Base-by-base conservation (phyloP, 176 grass and related monocot genomes). In the Zea luxurians region DNA sequence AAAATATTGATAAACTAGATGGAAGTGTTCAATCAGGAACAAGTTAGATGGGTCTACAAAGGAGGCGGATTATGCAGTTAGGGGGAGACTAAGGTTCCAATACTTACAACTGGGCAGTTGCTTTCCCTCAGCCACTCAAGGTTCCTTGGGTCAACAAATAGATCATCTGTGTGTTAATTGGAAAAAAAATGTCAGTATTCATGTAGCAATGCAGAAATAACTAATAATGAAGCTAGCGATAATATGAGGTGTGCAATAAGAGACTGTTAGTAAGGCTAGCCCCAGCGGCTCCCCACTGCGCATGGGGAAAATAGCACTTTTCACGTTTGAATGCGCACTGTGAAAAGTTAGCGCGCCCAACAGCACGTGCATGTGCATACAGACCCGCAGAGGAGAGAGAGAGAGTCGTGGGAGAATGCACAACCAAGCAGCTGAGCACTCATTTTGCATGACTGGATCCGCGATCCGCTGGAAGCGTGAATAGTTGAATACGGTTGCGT, bases 71-170 rank as follows among this genome's bases (percentile, higher is more conserved):
- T 66, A 83, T 75, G 59, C 47, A 76, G 63, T 71, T 48, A 73
- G 53, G 59, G 42, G 46, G 40, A 76, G 58, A 35, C n/a, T 63
- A 74, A 78, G 59, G 21, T 73, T 47, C 44, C 70, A 59, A 76
- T 86, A 86, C 87, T 92, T 90, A 97, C 94, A 89, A 97, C 89
- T 59, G 94, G 94, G 61, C 94, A 94, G 82, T 94, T 94, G 82
- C 80, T 73, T 92, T 97, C 94, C 82, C 94, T 93, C 65, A 97
- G 82, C 94, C 87, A 97, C 80, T 97, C 94, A 58, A 97, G 68
- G 78, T 94, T 97, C 78, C 94, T 93, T 88, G 94, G 94, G 71
- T 97, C 94, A 76, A 97, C 88, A 86, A 97, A 78, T 76, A 97
- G 81, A 90, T 97, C 94, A 88, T 92, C 94, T 97, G 83, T 44